Base-by-base conservation (phyloP, 352 stramenopile genomes). In the Phytophthora syringae region DNA sequence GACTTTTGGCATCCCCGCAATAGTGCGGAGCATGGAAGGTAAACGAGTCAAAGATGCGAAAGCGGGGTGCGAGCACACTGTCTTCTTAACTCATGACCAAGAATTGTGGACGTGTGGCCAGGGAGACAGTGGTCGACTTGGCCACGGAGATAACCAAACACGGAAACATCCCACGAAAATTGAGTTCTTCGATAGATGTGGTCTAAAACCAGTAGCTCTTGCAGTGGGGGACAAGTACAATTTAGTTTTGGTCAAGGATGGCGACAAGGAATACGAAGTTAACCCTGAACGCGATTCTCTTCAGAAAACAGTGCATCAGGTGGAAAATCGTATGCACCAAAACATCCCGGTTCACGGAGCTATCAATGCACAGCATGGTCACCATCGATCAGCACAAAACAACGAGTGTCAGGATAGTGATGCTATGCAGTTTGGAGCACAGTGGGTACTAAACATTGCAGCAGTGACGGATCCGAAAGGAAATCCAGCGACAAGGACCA, bases 161-260 rank as follows among this genome's bases (percentile, higher is more conserved):
- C 64, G 72, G 0, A 95, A 94, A 57, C 36, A 62, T 0, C 88
- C 88, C 13, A 87, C 77, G 4, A 59, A 71, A 51, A 67, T 95
- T 27, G 82, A 93, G 15, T 47, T 79, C 7, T 91, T 93, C 53
- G 49, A 60, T 0, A 62, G 86, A 18, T 77, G 57, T 12, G 77
- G 76, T 0, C 25, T 91, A 9, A 77, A 77, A 27, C 82, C 85
- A 5, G 77, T 95, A 9, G 80, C 86, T 11, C 90, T 94, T 39
- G 88, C 88, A 20, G 88, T 94, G 11, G 88, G 88, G 10, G 88
- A 95, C 68, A 95, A 95, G 61, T 95, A 95, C 50, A 95, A 94
- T 28, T 70, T 95, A 7, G 68, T 95, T 36, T 59, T 95, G 15
- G 86, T 90, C 0, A 78, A 77, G 34, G 70, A 89, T 34, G 48